Base-by-base conservation (phyloP, 1,284 basidiomycete species). In the Trichosporon coremiiforme region DNA sequence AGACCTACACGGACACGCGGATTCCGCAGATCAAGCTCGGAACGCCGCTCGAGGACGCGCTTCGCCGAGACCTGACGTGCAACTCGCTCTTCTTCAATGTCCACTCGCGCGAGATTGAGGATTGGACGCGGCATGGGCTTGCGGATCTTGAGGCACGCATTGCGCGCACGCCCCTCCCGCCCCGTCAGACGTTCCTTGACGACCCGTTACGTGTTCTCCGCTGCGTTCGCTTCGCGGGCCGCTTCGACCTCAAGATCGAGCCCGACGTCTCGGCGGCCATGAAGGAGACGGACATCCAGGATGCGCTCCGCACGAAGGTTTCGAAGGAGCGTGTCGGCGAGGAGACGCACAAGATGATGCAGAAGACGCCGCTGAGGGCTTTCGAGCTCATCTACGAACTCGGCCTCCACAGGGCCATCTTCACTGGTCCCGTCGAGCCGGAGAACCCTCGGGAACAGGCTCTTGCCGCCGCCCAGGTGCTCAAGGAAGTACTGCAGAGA, bases 11-110 rank as follows among this genome's bases (percentile, higher is more conserved):
- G 0, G 87, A 89, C 47, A 95, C 91, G 81, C 87, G 97, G 1
- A 99, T 99, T 67, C 97, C 97, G 0, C 17, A 29, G 15, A 78
- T 97, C 94, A 87, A 88, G 35, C 96, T 96, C 70, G 97, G 97
- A 0, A 98, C 96, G 0, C 95, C 97, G 0, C 79, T 91, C 17
- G 89, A 99, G 84, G 97, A 99, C 81, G 95, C 97, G 0, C 81
- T 92, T 64, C 86, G 97, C 45, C 87, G 97, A 75, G 97, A 99
- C 81, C 90, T 93, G 38, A 99, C 97, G 0, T 96, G 99, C 82
- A 99, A 99, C 79, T 87, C 97, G 0, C 84, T 99, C 13, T 98
- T 99, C 84, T 99, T 95, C 85, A 99, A 99, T 74, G 88, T 99
- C 0, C 95, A 98, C 77, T 90, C 91, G 0, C 87, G 90, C n/a